Evolutionary conservation across 306 rosid genomes (phyloP), one percentile per base, ranked within the genome.

Genomic region (Ochetophila trinervis): DNA sequence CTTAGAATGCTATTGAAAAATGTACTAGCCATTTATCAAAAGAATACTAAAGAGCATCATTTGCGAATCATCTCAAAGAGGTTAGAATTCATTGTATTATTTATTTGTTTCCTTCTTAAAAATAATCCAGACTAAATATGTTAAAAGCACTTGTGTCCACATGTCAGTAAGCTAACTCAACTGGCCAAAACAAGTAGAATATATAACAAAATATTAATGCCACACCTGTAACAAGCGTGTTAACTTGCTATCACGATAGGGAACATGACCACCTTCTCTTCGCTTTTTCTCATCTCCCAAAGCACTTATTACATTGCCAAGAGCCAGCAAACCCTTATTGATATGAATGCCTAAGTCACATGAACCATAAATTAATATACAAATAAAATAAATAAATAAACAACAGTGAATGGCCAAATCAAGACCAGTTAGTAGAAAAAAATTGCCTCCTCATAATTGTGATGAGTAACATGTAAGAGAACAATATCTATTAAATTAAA

Each of bases 241-340:
- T 65, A 90, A 75, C 80, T 94, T 90, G 87, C 99, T 94, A 75
- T 94, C 99, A 57, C 99, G 90, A 63, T 90, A 94, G 30, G 99
- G 99, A 57, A 94, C 95, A 9, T 90, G 95, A 20, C 97, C 95
- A 48, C 99, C 99, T 82, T 94, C 99, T 86, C 79, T 94, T 61
- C 96, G 80, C 72, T 88, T 94, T 74, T 85, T 86, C 78, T 94
- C 99, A 82, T 94, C 99, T 67, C 99, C 97, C 79, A 94, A 63
- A 35, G 99, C 99, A 77, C 97, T 94, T 76, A 94, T 94, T 60
- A 90, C 97, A 57, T 94, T 94, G 51, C 96, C 99, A 40, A 94
- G 96, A 69, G 99, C 91, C 59, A 94, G 53, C 59, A 94, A 74
- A 35, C 99, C 97, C 70, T 90, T 94, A 66, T 94, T 94, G 81